Percentiles rank a stretch among this genome's conserved stretches.
Conservation (phyloP, 805 yeast species). For the Suhomyces sp. region DNA sequence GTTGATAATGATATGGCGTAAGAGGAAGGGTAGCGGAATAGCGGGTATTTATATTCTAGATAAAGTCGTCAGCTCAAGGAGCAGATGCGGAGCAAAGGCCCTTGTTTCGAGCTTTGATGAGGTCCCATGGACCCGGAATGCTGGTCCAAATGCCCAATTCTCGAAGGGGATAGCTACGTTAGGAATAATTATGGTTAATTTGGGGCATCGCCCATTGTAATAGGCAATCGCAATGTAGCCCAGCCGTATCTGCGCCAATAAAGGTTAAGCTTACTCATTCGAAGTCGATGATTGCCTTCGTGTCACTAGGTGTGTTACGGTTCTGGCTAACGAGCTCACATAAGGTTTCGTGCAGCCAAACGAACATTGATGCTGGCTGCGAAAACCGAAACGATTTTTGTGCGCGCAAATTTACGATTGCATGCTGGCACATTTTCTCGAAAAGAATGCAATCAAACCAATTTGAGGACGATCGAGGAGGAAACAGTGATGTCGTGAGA, state of each 20-base stretch:
- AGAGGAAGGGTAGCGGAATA: not conserved
- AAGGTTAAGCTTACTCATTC: not conserved
- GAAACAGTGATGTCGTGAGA: not conserved
- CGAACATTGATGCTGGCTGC: constrained; percentile 10
- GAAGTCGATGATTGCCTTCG: not conserved
- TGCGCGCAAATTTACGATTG: not conserved
- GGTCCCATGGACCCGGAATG: not conserved
- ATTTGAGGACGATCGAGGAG: not conserved
- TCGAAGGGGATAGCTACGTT: not conserved
- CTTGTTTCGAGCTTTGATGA: not conserved
- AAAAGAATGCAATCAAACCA: not conserved
- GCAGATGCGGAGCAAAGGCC: not conserved
- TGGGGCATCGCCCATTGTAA: not conserved
- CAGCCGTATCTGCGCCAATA: not conserved
- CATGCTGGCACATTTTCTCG: not conserved
- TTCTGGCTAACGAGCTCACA: not conserved
- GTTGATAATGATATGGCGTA: not conserved
- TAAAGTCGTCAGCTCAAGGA: not conserved
- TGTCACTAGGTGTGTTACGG: not conserved
- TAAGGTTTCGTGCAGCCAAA: not conserved
- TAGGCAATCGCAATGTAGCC: not conserved
- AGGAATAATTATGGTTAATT: not conserved
- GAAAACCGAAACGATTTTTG: constrained; percentile 7
- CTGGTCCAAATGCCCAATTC: not conserved
- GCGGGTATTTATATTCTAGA: not conserved